These are phyloP conservation scores for Podospora pseudoanserina DNA, from an alignment of 495 filamentous ascomycete genomes.

Conservation along the genomic window DNA sequence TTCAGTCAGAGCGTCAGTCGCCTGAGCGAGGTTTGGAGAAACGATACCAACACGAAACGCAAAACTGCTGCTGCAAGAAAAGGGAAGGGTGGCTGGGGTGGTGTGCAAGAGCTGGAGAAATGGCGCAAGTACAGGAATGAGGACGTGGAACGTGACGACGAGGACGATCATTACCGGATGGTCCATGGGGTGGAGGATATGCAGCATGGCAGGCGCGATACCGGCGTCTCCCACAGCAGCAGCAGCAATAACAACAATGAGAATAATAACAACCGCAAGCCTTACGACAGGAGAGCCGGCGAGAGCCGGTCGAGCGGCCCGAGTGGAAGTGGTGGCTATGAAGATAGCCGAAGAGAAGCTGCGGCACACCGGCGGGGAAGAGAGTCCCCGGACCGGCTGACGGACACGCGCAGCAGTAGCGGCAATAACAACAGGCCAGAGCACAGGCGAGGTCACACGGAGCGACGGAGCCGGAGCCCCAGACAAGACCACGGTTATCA, in stretches of 20 bases:
- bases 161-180: constrained; percentile 64
- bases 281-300: neutral
- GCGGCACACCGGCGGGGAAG: constrained; percentile 13
- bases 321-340: constrained; percentile 1
- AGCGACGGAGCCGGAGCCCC: constrained; percentile 39
- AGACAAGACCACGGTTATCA: constrained; percentile 24
- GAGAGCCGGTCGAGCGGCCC: constrained; percentile 10
- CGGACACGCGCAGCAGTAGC: constrained; percentile 12
- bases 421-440: constrained; percentile 9
- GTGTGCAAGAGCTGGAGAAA: constrained; percentile 80
- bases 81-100: constrained; percentile 86
- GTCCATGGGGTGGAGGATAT: constrained; percentile 76
- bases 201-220: constrained; percentile 41
- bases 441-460: constrained; percentile 17
- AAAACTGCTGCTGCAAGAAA: constrained; percentile 44
- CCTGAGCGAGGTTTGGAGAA: constrained; percentile 86
- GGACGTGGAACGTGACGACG: constrained; percentile 42
- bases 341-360: constrained; percentile 10
- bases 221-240: neutral
- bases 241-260: neutral
- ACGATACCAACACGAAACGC: constrained; percentile 79
- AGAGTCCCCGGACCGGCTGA: constrained; percentile 17
- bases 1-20: constrained; percentile 96
- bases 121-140: constrained; percentile 82
- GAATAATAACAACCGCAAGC: constrained; percentile 10